These are phyloP conservation scores for Boletus sp. DNA, from an alignment of 768 basidiomycete species.

Conservation along the genomic window DNA sequence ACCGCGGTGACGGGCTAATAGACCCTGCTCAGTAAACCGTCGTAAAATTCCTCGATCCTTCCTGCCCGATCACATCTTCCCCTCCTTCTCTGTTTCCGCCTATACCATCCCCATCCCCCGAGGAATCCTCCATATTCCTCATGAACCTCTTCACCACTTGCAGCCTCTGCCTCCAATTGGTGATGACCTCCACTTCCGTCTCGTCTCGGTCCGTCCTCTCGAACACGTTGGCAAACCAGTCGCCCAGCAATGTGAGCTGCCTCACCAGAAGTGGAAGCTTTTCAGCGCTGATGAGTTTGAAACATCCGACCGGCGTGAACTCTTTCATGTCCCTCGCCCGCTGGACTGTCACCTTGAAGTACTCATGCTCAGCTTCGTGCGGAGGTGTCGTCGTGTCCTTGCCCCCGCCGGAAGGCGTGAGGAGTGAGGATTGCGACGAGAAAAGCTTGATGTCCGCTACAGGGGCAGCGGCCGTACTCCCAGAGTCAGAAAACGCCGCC, in stretches of 20 bases:
- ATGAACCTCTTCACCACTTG: constrained; percentile 74
- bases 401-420: constrained; percentile 11
- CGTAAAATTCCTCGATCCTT: constrained; percentile 58
- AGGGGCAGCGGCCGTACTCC: constrained; percentile 3
- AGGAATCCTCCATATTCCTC: constrained; percentile 23
- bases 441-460: constrained; percentile 15
- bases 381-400: constrained; percentile 2
- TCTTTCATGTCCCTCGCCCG: constrained; percentile 88
- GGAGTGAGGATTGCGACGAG: constrained; percentile 19
- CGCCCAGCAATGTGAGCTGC: constrained; percentile 82
- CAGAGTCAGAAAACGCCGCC: constrained; percentile 76
- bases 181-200: constrained; percentile 70
- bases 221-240: constrained; percentile 89
- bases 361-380: constrained; percentile 82
- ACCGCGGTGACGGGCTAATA: not conserved
- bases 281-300: constrained; percentile 90
- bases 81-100: constrained; percentile 18
- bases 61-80: constrained; percentile 52
- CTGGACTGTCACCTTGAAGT: constrained; percentile 93
- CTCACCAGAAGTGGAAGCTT: constrained; percentile 85
- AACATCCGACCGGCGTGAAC: constrained; percentile 88
- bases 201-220: constrained; percentile 72
- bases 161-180: constrained; percentile 84
- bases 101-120: constrained; percentile 16
- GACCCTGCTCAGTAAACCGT: constrained; percentile 40